Percentiles rank a stretch among this genome's conserved stretches.
Conservation (phyloP, 768 basidiomycete species). For the Cyclocybe aegerita region DNA sequence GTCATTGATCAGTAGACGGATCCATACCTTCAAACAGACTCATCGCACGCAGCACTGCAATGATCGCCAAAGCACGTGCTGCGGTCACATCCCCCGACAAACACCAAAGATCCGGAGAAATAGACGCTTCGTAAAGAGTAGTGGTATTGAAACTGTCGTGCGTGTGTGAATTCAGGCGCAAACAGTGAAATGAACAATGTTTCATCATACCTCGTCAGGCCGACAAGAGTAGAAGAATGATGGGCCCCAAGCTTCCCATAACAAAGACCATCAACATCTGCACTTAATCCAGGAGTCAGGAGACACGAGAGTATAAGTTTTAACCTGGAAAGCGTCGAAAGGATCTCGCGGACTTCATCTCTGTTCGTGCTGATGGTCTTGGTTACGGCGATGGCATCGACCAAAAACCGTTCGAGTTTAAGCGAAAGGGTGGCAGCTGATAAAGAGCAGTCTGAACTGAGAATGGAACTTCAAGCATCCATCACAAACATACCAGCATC, state of each 20-base stretch:
- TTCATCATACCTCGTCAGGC: constrained; percentile 45
- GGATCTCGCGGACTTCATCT: constrained; percentile 38
- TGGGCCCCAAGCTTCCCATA: constrained; percentile 51
- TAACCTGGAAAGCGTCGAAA: constrained; percentile 52
- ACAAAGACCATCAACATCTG: constrained; percentile 71
- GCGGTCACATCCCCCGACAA: constrained; percentile 73
- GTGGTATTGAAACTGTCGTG: constrained; percentile 35
- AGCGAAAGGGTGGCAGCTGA: constrained; percentile 51
- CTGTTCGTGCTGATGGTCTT: constrained; percentile 51
- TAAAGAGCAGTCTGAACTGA: neutral
- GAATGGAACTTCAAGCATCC: neutral
- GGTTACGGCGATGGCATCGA: constrained; percentile 45
- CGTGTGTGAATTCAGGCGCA: neutral
- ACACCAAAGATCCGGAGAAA: constrained; percentile 60
- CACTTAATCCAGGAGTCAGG: constrained; percentile 68
- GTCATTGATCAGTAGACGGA: neutral
- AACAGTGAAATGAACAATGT: too few relatives aligned
- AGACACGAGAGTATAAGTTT: constrained; percentile 61
- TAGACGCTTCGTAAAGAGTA: constrained; percentile 37
- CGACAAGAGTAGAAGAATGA: constrained; percentile 37
- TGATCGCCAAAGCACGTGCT: constrained; percentile 62
- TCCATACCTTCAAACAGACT: constrained; percentile 66
- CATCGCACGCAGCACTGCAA: constrained; percentile 67
- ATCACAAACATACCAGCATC: constrained; percentile 21
- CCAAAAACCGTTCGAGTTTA: constrained; percentile 51